These are phyloP conservation scores for Penicillium ucsense DNA, from an alignment of 495 filamentous ascomycete species.

Conservation along the genomic window DNA sequence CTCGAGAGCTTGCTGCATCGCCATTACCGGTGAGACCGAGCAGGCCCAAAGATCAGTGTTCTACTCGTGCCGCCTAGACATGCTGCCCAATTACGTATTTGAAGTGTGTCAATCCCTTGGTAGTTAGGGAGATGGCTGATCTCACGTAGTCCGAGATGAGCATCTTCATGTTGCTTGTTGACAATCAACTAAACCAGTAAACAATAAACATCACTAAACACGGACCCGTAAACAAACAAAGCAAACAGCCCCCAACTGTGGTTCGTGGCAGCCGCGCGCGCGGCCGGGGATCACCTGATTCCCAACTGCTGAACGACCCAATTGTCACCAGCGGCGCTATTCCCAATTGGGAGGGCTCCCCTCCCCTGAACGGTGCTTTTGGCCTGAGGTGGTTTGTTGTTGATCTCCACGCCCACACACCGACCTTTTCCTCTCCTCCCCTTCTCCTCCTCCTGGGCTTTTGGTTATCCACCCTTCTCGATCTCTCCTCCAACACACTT, in stretches of 20 bases:
- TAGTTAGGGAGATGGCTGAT: too few relatives aligned
- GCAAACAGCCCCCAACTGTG: slow-evolving; percentile 10
- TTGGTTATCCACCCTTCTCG: slow-evolving; percentile 14
- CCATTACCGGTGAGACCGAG: too few relatives aligned
- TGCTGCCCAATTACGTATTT: too few relatives aligned
- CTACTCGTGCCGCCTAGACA: too few relatives aligned
- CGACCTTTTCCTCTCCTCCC: slow-evolving; percentile 22
- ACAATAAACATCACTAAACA: too few relatives aligned
- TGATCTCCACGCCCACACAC: slow-evolving; percentile 32
- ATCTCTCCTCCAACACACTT: slow-evolving; percentile 11
- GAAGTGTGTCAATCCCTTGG: too few relatives aligned
- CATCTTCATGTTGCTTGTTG: too few relatives aligned
- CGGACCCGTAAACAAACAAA: not conserved
- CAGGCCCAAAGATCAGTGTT: too few relatives aligned
- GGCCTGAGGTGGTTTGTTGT: slow-evolving; percentile 16
- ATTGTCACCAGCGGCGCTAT: slow-evolving; percentile 12
- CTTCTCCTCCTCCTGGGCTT: slow-evolving; percentile 17
- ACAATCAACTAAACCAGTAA: not conserved
- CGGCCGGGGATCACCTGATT: slow-evolving; percentile 5
- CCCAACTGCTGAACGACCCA: slow-evolving; percentile 11
- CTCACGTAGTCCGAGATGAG: too few relatives aligned
- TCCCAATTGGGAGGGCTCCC: slow-evolving; percentile 12
- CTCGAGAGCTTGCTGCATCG: too few relatives aligned
- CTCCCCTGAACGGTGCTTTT: slow-evolving; percentile 20
- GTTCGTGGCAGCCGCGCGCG: slow-evolving; percentile 15